Evolutionary conservation across 805 yeast species (phyloP), one percentile per base, ranked within the genome.

Genomic region (Lipomyces sp.): DNA sequence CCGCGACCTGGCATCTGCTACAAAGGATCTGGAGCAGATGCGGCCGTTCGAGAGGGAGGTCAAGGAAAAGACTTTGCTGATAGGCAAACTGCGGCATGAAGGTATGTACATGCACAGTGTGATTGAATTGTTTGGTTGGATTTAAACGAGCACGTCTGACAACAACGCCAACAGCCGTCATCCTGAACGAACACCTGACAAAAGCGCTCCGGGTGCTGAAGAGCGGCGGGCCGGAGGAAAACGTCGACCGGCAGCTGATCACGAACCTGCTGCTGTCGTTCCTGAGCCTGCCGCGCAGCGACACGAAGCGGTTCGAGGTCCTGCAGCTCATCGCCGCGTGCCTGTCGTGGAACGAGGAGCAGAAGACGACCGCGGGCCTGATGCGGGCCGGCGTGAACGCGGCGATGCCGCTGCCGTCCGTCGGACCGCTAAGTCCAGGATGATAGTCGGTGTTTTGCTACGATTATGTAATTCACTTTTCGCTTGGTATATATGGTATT

Each of bases 1-100:
- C 38, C 46, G 47, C 13, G 43, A 53, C 36, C 38, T 55, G 22
- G 55, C 37, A 29, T 18, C n/a, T 2, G 50, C 57, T 14, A 42
- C 55, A 21, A 43, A 31, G 10, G 64, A 65, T 43, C 43, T 68
- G 3, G 49, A 49, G 43, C 66, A 57, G 26, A 38, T 69, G 29
- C 51, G 61, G 0, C 73, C 71, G 61, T 72, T 74, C 45, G 85
- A 76, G 63, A 70, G 66, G 46, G 89, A 75, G 64, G 72, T 76
- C 39, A 81, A 73, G 71, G 89, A 76, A 54, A 89, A 87, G 67
- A 87, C 82, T 51, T 70, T 90, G 31, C 77, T 82, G 44, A 80
- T 93, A 45, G 98, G 98, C 1, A 93, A 91, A 65, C 75, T 93
- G 43, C 79, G 97, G 46, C 98, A 91, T 66, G 98, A 93, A 67